A percentile compares a stretch with the other conserved stretches of the same genome.
Evolutionary conservation across 768 basidiomycete species (phyloP).

Genomic region (Hericium alpestre): DNA sequence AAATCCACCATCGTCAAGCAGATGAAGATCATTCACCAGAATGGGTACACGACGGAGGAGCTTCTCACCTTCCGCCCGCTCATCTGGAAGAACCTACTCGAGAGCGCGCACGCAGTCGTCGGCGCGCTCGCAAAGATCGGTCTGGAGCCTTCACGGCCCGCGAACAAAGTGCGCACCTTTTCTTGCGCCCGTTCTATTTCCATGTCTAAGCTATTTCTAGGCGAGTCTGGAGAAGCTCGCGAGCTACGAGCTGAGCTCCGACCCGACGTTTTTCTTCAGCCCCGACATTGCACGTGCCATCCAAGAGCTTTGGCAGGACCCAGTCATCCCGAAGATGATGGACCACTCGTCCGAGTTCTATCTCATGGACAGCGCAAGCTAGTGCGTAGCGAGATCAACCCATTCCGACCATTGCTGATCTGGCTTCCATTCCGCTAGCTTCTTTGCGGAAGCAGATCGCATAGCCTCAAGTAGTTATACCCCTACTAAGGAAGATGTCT

Average conservation of each 20-base stretch:
- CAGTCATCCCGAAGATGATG: conserved; percentile 39
- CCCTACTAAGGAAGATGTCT: conserved; percentile 78
- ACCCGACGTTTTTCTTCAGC: conserved; percentile 30
- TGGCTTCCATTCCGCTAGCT: conserved; percentile 33
- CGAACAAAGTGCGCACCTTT: conserved; percentile 41
- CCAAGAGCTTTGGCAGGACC: conserved; percentile 59
- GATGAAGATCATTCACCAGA: conserved; percentile 97
- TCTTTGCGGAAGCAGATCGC: conserved; percentile 76
- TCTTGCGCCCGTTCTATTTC: not conserved
- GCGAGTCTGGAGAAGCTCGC: conserved; percentile 49
- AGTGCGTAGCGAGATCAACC: conserved; percentile 39
- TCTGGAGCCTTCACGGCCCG: conserved; percentile 58
- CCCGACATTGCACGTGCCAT: conserved; percentile 65
- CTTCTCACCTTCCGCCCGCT: conserved; percentile 65
- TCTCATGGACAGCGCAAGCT: conserved; percentile 88
- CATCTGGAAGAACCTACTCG: conserved; percentile 80
- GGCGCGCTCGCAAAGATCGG: conserved; percentile 80
- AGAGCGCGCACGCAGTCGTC: conserved; percentile 79
- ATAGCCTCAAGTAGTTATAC: conserved; percentile 76
- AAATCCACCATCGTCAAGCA: conserved; percentile 97
- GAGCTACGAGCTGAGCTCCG: conserved; percentile 34
- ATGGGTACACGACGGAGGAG: conserved; percentile 75
- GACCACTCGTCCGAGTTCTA: conserved; percentile 71
- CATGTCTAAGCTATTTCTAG: conserved; percentile 13
- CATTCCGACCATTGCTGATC: not conserved